phyloP scores from a whole-genome alignment of 1,284 basidiomycete species.

The Grifola frondosa region DNA sequence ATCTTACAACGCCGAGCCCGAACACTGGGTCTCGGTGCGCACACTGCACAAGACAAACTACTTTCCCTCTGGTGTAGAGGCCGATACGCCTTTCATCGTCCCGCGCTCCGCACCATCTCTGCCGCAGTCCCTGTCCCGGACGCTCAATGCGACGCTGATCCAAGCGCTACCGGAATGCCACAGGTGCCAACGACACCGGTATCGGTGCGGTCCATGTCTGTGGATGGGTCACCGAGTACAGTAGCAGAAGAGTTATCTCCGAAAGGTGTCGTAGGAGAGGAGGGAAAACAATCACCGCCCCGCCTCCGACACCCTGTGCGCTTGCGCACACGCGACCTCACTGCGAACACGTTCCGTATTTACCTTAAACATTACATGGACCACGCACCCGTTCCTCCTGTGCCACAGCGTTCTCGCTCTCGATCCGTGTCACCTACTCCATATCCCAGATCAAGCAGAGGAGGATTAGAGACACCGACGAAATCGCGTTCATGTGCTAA shows the following conservation, averaged over 20 bases:
- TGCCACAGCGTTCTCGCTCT: background rate
- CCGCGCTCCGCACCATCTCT: slow-evolving; percentile 14
- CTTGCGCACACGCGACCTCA: slow-evolving; percentile 62
- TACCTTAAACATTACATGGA: slow-evolving; percentile 80
- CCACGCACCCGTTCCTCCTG: slow-evolving; percentile 32
- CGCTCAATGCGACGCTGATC: background rate
- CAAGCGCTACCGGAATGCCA: slow-evolving; percentile 3
- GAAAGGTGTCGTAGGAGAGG: too few relatives aligned
- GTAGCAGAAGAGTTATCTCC: too few relatives aligned
- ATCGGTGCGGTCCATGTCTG: slow-evolving; percentile 12
- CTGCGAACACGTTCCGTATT: slow-evolving; percentile 64
- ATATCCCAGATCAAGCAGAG: slow-evolving; percentile 3
- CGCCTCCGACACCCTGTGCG: slow-evolving; percentile 69
- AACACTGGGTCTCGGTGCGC: slow-evolving; percentile 55
- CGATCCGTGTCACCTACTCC: slow-evolving; percentile 22
- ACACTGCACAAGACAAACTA: slow-evolving; percentile 56
- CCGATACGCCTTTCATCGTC: slow-evolving; percentile 48
- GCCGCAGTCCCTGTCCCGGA: background rate
- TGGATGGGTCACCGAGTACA: too few relatives aligned
- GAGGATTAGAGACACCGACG: background rate
- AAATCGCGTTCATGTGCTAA: background rate
- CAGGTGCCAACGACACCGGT: slow-evolving; percentile 11
- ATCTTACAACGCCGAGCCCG: slow-evolving; percentile 57
- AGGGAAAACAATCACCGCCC: too few relatives aligned
- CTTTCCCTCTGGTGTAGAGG: slow-evolving; percentile 32